phyloP scores from a whole-genome alignment of 1,284 basidiomycete species.

The Puccinia novopanici region DNA sequence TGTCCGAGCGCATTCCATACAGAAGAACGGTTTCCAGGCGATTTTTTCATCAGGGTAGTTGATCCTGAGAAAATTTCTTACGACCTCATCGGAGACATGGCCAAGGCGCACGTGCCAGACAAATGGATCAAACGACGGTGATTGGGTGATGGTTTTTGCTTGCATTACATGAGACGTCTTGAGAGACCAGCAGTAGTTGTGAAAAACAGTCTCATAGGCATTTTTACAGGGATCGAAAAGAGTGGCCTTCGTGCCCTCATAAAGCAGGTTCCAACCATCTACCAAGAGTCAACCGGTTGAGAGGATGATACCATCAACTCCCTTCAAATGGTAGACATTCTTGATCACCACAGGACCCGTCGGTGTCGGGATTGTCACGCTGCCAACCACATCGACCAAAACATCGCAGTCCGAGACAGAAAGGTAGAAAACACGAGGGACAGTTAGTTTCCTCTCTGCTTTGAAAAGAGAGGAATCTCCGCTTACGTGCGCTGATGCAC shows the following conservation, averaged over 20 bases:
- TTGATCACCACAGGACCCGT: background rate
- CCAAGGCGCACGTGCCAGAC: conserved; percentile 4
- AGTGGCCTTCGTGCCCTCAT: background rate
- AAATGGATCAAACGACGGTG: background rate
- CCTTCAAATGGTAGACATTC: background rate
- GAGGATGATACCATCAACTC: background rate
- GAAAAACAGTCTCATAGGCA: background rate
- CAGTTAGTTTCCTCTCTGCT: background rate
- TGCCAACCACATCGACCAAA: background rate
- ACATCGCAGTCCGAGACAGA: background rate
- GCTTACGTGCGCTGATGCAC: conserved; percentile 4
- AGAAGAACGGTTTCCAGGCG: background rate
- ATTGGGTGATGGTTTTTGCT: background rate
- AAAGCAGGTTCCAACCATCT: background rate
- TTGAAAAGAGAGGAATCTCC: background rate
- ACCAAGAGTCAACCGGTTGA: background rate
- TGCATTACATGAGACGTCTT: background rate
- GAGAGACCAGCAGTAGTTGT: background rate
- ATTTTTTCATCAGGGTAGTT: background rate
- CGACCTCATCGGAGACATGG: background rate
- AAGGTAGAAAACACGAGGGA: background rate
- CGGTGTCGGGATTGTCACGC: conserved; percentile 1
- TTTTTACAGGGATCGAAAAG: background rate
- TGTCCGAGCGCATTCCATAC: background rate
- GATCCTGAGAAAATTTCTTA: background rate